phyloP scores from a whole-genome alignment of 371 early-diverging fungal species.

The Vairimorpha apis region DNA sequence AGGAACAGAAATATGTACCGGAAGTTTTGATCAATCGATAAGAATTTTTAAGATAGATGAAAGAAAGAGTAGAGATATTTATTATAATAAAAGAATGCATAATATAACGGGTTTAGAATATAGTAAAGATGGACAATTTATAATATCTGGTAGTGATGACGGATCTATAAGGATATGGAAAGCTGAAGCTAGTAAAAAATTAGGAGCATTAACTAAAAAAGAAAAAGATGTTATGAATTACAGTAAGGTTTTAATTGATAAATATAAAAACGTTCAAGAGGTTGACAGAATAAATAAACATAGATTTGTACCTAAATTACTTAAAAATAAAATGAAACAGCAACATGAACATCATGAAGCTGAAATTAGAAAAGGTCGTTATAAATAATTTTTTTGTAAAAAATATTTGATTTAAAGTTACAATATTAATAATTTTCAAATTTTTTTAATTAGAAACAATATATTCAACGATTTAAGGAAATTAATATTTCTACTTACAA shows the following conservation, averaged over 20 bases:
- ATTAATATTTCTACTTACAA: neutral
- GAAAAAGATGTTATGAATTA: constrained; percentile 76
- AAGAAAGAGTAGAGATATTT: constrained; percentile 81
- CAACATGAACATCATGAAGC: constrained; percentile 57
- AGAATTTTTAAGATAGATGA: constrained; percentile 74
- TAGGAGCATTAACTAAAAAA: constrained; percentile 69
- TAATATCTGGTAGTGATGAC: constrained; percentile 93
- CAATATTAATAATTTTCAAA: neutral
- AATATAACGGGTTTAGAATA: constrained; percentile 77
- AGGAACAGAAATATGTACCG: constrained; percentile 85
- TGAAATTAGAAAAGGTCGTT: constrained; percentile 47
- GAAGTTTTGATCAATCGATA: constrained; percentile 84
- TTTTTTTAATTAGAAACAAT: neutral
- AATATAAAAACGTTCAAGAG: constrained; percentile 81
- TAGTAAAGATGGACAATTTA: constrained; percentile 83
- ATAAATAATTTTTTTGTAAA: constrained; percentile 20
- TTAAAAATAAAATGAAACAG: constrained; percentile 56
- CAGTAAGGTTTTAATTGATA: constrained; percentile 75
- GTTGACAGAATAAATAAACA: constrained; percentile 70
- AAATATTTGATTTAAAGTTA: neutral
- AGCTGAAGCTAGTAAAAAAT: constrained; percentile 75
- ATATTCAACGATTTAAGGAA: neutral
- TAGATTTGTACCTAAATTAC: constrained; percentile 55
- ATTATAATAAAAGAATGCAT: constrained; percentile 93
- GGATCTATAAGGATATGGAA: constrained; percentile 95